Percentiles rank a stretch among this genome's conserved stretches.
Conservation (phyloP, 805 yeast species). For the Ogataea pignaliae region DNA sequence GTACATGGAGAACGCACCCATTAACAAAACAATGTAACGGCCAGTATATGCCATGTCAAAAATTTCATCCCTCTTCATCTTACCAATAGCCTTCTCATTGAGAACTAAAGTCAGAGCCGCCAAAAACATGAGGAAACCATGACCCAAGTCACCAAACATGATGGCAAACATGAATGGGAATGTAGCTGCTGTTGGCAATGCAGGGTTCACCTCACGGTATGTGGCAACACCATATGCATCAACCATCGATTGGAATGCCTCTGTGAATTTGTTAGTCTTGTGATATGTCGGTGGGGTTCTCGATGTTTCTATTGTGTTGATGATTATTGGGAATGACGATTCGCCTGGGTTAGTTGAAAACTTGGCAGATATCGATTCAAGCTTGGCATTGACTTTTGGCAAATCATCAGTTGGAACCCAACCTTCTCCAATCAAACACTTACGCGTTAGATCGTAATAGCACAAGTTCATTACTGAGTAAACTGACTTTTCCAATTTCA, state of each 20-base stretch:
- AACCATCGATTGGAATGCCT: slow-evolving; percentile 87
- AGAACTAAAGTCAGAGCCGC: slow-evolving; percentile 69
- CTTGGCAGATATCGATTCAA: slow-evolving; percentile 35
- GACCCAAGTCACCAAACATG: slow-evolving; percentile 99
- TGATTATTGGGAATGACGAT: slow-evolving; percentile 30
- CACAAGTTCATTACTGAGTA: slow-evolving; percentile 59
- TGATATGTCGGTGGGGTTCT: slow-evolving; percentile 93
- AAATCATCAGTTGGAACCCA: slow-evolving; percentile 65
- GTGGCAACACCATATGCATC: slow-evolving; percentile 95
- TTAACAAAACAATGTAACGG: slow-evolving; percentile 80
- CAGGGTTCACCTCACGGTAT: slow-evolving; percentile 94
- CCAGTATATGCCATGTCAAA: slow-evolving; percentile 96
- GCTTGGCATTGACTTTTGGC: slow-evolving; percentile 37
- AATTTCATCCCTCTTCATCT: slow-evolving; percentile 80
- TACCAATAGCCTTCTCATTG: slow-evolving; percentile 67
- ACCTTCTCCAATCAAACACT: slow-evolving; percentile 67
- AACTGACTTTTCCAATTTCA: slow-evolving; percentile 54
- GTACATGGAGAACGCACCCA: slow-evolving; percentile 95
- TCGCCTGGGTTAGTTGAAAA: slow-evolving; percentile 20
- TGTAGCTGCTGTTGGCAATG: slow-evolving; percentile 88
- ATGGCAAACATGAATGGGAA: slow-evolving; percentile 98
- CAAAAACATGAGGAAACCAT: slow-evolving; percentile 77
- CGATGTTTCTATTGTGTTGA: slow-evolving; percentile 63
- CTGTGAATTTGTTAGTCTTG: slow-evolving; percentile 90
- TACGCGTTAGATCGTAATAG: slow-evolving; percentile 62